A percentile compares a stretch with the other conserved stretches of the same genome.
Conservation (phyloP, 148 eudicot species). For the Cornus controversa region DNA sequence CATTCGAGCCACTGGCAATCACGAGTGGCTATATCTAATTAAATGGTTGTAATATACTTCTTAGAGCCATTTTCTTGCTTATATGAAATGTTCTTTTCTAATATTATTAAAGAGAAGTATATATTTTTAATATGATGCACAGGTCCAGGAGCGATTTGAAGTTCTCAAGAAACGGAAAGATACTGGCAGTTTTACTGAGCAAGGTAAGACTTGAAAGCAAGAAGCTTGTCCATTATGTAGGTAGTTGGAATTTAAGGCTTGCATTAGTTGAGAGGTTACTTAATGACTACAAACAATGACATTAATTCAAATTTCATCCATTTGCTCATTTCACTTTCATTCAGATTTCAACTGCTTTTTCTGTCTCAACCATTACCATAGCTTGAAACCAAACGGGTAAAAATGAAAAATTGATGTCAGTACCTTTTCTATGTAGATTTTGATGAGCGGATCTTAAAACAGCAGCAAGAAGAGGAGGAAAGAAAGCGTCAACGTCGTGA, state of each 20-base stretch:
- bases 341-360: background rate
- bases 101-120: background rate
- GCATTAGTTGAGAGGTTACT: background rate
- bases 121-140: conserved; percentile 11
- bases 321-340: background rate
- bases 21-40: background rate
- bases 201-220: conserved; percentile 48
- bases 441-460: conserved; percentile 88
- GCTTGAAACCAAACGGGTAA: background rate
- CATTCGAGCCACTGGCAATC: background rate
- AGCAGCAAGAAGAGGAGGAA: conserved; percentile 96
- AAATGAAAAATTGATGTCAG: background rate
- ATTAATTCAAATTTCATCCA: background rate
- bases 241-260: background rate
- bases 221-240: background rate
- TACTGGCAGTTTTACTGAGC: conserved; percentile 71
- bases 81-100: background rate
- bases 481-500: conserved; percentile 88
- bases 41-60: background rate
- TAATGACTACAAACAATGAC: background rate
- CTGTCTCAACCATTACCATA: background rate
- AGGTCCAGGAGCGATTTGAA: conserved; percentile 93
- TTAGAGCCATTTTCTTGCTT: background rate
- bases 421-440: conserved; percentile 45
- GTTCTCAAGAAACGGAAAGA: conserved; percentile 87